Evolutionary conservation across 2,329 filamentous ascomycete species (phyloP).

Genomic region (Curvularia eragrostidis): DNA sequence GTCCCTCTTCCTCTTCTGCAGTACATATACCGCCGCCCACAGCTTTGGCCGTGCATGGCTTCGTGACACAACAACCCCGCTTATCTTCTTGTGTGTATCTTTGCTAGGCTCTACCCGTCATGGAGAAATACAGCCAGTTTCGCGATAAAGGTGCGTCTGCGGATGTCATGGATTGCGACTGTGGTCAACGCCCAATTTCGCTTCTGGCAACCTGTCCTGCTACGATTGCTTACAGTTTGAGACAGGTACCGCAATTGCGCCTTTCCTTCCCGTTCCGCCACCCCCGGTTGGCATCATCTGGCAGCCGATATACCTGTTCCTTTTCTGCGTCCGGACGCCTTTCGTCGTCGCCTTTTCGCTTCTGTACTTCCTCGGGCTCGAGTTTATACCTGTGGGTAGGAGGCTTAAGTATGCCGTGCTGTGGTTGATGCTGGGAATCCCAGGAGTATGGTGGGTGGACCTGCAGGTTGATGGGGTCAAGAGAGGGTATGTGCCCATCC

Average conservation of each 20-base stretch:
- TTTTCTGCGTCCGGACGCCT: slow-evolving; percentile 83
- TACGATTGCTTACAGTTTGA: slow-evolving; percentile 17
- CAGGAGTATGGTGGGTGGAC: slow-evolving; percentile 98
- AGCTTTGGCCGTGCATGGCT: slow-evolving; percentile 25
- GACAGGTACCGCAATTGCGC: slow-evolving; percentile 90
- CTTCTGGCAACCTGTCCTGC: neutral
- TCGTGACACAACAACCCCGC: slow-evolving; percentile 24
- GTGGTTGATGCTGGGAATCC: slow-evolving; percentile 86
- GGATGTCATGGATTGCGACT: neutral
- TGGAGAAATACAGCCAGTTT: slow-evolving; percentile 96
- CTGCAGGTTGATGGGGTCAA: slow-evolving; percentile 97
- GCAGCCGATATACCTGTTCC: slow-evolving; percentile 68
- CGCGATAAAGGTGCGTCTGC: slow-evolving; percentile 75
- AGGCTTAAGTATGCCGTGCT: slow-evolving; percentile 80
- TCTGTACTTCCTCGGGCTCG: slow-evolving; percentile 80
- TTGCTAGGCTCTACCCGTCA: slow-evolving; percentile 48
- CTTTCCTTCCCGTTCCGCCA: slow-evolving; percentile 84
- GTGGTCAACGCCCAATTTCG: neutral
- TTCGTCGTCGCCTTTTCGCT: slow-evolving; percentile 72
- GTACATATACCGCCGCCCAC: neutral
- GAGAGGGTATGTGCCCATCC: slow-evolving; percentile 69
- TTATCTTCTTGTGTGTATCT: neutral
- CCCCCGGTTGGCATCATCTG: slow-evolving; percentile 66
- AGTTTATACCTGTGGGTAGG: slow-evolving; percentile 76
- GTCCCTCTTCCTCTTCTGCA: neutral